Evolutionary conservation across 345 rosid species (phyloP).

Genomic region (Rhodamnia argentea): DNA sequence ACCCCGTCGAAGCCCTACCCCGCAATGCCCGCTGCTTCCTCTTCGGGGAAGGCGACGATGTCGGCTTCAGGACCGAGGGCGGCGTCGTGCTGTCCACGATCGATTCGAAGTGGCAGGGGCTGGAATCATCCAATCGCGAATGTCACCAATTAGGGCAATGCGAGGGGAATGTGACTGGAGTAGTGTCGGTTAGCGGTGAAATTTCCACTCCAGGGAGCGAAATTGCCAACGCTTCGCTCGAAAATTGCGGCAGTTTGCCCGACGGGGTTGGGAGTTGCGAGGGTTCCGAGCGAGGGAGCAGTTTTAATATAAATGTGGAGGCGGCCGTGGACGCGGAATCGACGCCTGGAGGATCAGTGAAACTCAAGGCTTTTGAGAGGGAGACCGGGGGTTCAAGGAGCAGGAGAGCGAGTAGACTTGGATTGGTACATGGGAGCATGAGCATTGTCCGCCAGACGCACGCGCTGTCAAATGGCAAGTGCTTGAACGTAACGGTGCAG

Average conservation of each 20-base stretch:
- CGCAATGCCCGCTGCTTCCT: constrained; percentile 37
- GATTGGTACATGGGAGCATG: constrained; percentile 68
- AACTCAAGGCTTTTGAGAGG: neutral
- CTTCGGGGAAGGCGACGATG: constrained; percentile 19
- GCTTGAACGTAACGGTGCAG: constrained; percentile 40
- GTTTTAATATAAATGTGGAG: neutral
- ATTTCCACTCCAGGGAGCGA: neutral
- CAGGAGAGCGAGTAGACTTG: constrained; percentile 37
- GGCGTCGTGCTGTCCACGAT: constrained; percentile 30
- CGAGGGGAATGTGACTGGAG: neutral
- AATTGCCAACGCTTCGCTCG: neutral
- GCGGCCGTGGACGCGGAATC: neutral
- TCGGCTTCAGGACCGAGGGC: constrained; percentile 34
- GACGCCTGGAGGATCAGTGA: neutral
- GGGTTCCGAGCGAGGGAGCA: neutral
- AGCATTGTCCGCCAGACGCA: constrained; percentile 66
- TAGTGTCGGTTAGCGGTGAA: neutral
- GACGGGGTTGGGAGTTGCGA: neutral
- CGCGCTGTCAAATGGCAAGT: constrained; percentile 40
- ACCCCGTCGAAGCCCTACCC: constrained; percentile 1
- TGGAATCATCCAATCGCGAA: neutral
- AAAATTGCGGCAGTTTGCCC: neutral
- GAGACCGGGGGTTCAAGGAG: constrained; percentile 1
- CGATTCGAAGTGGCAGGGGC: neutral
- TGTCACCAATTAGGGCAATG: neutral